These are phyloP conservation scores for Debaryomyces fabryi DNA, from an alignment of 1,139 yeast genomes.

Conservation along the genomic window DNA sequence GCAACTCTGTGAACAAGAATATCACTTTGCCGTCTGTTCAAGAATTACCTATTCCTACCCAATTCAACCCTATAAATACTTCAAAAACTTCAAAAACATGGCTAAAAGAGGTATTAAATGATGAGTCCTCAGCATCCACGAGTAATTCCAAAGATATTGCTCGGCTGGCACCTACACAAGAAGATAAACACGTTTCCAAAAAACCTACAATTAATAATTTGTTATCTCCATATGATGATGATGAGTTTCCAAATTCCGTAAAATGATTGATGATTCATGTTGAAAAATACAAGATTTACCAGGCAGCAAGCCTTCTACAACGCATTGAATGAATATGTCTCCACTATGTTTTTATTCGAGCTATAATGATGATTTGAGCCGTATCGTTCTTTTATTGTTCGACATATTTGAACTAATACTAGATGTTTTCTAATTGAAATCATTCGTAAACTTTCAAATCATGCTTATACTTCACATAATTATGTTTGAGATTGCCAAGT, in stretches of 20 bases:
- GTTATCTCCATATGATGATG: conserved; percentile 32
- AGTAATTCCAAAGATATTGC: neutral
- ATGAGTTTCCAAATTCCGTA: conserved; percentile 18
- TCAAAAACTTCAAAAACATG: conserved; percentile 1
- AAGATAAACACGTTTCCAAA: conserved; percentile 17
- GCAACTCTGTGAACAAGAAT: neutral
- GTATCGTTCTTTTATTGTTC: neutral
- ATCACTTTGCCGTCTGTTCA: conserved; percentile 11
- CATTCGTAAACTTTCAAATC: no score
- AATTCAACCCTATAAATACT: conserved; percentile 5
- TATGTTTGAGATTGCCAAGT: neutral
- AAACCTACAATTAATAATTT: conserved; percentile 42
- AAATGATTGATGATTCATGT: neutral
- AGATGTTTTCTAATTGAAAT: neutral
- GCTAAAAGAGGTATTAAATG: conserved; percentile 7
- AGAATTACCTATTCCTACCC: conserved; percentile 11
- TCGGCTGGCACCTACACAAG: neutral
- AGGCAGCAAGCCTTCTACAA: neutral
- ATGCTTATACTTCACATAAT: neutral
- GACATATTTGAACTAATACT: neutral
- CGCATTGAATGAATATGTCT: neutral
- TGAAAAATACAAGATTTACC: neutral
- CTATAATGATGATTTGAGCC: neutral
- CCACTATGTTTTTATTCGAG: neutral
- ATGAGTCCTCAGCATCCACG: neutral